phyloP scores from a whole-genome alignment of 257 asterid genomes.

The Rehmannia glutinosa region DNA sequence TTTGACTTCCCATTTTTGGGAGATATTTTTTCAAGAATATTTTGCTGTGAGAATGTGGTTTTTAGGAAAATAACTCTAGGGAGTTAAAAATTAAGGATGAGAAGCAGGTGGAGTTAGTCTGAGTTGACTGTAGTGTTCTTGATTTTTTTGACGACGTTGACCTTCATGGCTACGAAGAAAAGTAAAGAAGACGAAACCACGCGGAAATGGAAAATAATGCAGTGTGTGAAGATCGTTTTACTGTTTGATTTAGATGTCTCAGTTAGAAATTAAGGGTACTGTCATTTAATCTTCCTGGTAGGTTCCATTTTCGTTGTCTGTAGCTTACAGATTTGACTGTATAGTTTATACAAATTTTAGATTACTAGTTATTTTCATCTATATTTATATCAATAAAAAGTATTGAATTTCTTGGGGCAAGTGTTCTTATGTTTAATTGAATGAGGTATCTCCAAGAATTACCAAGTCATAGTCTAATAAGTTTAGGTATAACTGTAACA shows the following conservation, averaged over 20 bases:
- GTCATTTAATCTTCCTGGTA: background rate
- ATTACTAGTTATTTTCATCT: no score
- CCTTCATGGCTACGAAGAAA: background rate
- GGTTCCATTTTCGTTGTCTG: constrained; percentile 8
- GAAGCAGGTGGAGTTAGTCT: background rate
- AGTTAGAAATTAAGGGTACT: no score
- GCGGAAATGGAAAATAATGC: constrained; percentile 3
- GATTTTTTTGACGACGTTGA: background rate
- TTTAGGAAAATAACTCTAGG: background rate
- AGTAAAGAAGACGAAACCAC: background rate
- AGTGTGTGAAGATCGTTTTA: background rate
- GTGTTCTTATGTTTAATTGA: no score
- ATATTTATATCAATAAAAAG: no score
- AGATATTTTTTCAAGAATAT: background rate
- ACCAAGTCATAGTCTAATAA: no score
- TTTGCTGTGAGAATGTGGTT: background rate
- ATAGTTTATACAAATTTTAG: background rate
- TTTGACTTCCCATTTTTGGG: constrained; percentile 51
- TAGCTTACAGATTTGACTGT: background rate
- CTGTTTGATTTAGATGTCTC: no score
- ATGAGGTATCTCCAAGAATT: no score
- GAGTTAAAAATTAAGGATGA: background rate
- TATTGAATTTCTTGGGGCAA: no score
- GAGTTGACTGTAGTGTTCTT: constrained; percentile 9
- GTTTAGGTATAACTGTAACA: no score